These are phyloP conservation scores for Casuarina glauca DNA, from an alignment of 306 rosid genomes.

Conservation along the genomic window DNA sequence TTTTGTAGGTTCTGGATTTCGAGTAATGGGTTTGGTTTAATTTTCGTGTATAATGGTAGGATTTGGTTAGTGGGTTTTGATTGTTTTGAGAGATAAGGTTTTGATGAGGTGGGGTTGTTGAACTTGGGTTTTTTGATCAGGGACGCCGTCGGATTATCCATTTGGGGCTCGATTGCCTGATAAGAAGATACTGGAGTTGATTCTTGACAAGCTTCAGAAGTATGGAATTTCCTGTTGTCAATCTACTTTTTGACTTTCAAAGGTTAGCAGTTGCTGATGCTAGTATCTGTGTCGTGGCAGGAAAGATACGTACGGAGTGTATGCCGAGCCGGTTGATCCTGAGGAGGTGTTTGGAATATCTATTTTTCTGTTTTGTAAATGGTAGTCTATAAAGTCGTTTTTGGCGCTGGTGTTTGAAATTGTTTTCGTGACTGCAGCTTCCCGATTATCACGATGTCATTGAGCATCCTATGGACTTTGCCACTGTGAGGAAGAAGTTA, in stretches of 20 bases:
- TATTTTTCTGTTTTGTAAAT: slow-evolving; percentile 5
- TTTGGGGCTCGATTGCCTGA: slow-evolving; percentile 72
- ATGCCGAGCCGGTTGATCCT: slow-evolving; percentile 97
- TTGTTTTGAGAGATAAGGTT: background rate
- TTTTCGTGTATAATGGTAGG: slow-evolving; percentile 11
- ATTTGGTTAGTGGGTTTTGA: slow-evolving; percentile 11
- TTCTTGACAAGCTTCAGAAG: slow-evolving; percentile 97
- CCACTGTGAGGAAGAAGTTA: slow-evolving; percentile 85
- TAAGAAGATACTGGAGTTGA: slow-evolving; percentile 82
- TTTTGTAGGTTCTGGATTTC: slow-evolving; percentile 4
- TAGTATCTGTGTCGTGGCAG: slow-evolving; percentile 56
- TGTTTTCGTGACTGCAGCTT: slow-evolving; percentile 61
- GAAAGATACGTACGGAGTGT: slow-evolving; percentile 95
- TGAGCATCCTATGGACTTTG: slow-evolving; percentile 94
- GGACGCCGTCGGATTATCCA: slow-evolving; percentile 58
- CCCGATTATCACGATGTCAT: slow-evolving; percentile 95
- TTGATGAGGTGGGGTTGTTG: slow-evolving; percentile 22
- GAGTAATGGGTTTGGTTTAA: slow-evolving; percentile 4
- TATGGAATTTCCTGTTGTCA: slow-evolving; percentile 34
- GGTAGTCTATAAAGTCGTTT: slow-evolving; percentile 27
- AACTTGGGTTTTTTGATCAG: slow-evolving; percentile 41
- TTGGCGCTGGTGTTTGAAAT: slow-evolving; percentile 23
- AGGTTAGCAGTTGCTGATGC: slow-evolving; percentile 15
- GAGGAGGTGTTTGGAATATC: slow-evolving; percentile 66
- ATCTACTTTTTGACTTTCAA: slow-evolving; percentile 2